phyloP scores from a whole-genome alignment of 1,284 basidiomycete species.

The Gomphus bonarii region DNA sequence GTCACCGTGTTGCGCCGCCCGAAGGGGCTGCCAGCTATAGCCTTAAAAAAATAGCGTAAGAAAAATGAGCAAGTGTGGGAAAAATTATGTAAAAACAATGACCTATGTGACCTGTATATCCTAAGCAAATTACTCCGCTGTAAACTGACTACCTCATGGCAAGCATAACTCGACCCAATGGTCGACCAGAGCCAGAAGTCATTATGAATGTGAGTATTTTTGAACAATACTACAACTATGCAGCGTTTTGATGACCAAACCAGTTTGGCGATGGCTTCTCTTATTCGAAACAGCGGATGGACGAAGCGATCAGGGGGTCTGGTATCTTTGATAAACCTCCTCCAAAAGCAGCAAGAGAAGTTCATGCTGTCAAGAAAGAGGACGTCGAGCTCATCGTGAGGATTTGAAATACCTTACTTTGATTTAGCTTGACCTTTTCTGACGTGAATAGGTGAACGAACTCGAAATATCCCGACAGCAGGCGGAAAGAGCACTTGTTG shows the following conservation, averaged over 20 bases:
- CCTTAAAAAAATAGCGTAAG: no score
- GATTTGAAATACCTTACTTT: constrained; percentile 11
- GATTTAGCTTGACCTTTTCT: constrained; percentile 1
- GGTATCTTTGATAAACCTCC: constrained; percentile 46
- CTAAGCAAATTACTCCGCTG: neutral
- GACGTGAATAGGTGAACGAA: constrained; percentile 39
- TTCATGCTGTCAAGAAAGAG: constrained; percentile 36
- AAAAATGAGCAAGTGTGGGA: no score
- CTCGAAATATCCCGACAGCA: constrained; percentile 49
- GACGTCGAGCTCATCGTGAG: constrained; percentile 56
- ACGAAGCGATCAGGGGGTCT: constrained; percentile 41
- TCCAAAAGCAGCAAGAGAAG: constrained; percentile 29
- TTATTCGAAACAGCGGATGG: constrained; percentile 56
- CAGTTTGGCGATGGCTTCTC: constrained; percentile 57
- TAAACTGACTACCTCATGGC: neutral
- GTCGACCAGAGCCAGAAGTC: constrained; percentile 54
- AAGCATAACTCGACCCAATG: constrained; percentile 27
- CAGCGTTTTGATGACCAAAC: constrained; percentile 3
- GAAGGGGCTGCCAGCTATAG: no score
- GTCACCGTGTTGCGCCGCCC: no score
- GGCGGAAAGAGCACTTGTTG: constrained; percentile 45
- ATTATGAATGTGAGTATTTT: constrained; percentile 46
- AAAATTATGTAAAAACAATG: no score
- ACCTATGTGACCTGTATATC: no score
- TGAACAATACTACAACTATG: neutral